phyloP scores from a whole-genome alignment of 345 rosid genomes.

The Murraya koenigii region DNA sequence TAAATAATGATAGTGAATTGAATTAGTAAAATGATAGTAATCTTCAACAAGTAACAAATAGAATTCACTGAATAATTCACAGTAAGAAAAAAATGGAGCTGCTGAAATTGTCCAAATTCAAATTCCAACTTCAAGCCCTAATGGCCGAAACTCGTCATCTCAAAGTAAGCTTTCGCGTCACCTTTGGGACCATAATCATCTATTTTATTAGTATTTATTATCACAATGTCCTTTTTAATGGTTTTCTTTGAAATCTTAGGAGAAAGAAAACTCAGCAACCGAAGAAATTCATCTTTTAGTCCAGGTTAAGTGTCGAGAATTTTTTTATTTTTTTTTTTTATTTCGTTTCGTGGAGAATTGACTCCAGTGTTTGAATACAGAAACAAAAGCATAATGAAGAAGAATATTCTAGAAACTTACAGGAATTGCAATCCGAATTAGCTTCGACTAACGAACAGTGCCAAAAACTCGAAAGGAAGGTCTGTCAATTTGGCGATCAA shows the following conservation, averaged over 20 bases:
- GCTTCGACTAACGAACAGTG: conserved; percentile 47
- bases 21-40: not conserved
- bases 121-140: conserved; percentile 68
- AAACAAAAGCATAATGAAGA: conserved; percentile 73
- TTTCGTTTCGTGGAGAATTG: conserved; percentile 7
- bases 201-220: not conserved
- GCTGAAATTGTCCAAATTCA: conserved; percentile 79
- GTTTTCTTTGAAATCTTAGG: conserved; percentile 27
- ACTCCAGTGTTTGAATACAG: conserved; percentile 37
- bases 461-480: conserved; percentile 66
- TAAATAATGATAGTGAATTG: not conserved
- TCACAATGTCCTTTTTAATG: not conserved
- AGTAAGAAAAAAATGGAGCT: conserved; percentile 56
- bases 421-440: conserved; percentile 59
- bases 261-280: conserved; percentile 52
- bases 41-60: not conserved
- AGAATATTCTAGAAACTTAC: conserved; percentile 51
- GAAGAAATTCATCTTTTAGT: conserved; percentile 42
- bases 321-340: not conserved
- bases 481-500: conserved; percentile 16
- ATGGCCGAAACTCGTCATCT: conserved; percentile 63
- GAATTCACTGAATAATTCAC: not conserved
- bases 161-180: conserved; percentile 39
- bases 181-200: not conserved
- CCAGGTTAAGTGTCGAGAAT: conserved; percentile 41